A percentile compares a stretch with the other conserved stretches of the same genome.
Evolutionary conservation across 495 filamentous ascomycete species (phyloP).

Genomic region (Melanomma pulvis-pyrius): DNA sequence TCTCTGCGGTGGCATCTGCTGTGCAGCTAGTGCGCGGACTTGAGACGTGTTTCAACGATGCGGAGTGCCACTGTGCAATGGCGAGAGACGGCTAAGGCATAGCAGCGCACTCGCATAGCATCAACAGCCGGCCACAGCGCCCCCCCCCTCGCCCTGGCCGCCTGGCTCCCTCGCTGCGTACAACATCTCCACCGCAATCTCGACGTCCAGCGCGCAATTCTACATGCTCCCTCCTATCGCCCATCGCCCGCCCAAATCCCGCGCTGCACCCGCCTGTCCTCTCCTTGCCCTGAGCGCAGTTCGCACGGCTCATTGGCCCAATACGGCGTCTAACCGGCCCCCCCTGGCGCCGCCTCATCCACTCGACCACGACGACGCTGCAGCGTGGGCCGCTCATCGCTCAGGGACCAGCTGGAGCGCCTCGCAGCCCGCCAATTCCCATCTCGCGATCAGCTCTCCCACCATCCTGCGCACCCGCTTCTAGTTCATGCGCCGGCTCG

Average conservation of each 20-base stretch:
- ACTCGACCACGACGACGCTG: neutral
- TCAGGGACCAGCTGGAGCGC: neutral
- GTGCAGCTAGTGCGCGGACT: neutral
- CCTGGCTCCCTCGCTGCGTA: neutral
- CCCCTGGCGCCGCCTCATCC: neutral
- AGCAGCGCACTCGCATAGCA: too few species aligned
- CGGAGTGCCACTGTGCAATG: neutral
- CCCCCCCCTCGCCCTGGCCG: neutral
- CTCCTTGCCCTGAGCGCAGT: neutral
- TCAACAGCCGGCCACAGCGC: neutral
- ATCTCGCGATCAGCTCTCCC: slow-evolving; percentile 2
- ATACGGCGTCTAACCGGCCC: neutral
- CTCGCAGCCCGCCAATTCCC: slow-evolving; percentile 16
- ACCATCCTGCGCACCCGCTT: slow-evolving; percentile 5
- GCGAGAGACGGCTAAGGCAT: neutral
- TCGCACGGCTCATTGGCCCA: neutral
- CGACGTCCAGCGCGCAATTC: neutral
- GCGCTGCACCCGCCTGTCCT: neutral
- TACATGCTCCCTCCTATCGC: slow-evolving; percentile 4
- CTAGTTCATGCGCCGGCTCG: slow-evolving; percentile 28
- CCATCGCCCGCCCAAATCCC: neutral
- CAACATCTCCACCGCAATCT: neutral
- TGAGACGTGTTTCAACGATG: neutral
- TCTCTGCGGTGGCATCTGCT: neutral
- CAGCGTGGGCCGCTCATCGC: neutral